These are phyloP conservation scores for Yarrowia hollandica DNA, from an alignment of 805 yeast species.

Conservation along the genomic window DNA sequence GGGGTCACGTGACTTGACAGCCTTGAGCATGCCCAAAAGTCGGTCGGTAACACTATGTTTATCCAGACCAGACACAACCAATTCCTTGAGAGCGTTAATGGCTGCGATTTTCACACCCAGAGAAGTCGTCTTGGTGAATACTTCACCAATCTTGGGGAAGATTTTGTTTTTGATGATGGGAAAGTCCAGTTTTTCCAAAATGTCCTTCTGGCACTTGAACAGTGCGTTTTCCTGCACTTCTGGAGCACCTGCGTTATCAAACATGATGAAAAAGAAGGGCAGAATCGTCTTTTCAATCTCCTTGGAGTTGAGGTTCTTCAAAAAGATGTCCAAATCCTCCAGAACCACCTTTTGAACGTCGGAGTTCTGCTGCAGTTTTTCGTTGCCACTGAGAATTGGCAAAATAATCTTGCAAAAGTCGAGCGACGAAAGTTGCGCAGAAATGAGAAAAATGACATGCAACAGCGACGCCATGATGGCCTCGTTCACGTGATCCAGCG, in stretches of 20 bases:
- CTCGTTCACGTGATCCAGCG: slow-evolving; percentile 45
- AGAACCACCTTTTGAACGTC: slow-evolving; percentile 49
- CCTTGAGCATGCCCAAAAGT: slow-evolving; percentile 72
- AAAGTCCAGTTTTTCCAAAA: slow-evolving; percentile 55
- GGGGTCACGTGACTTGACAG: slow-evolving; percentile 75
- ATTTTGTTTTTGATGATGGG: slow-evolving; percentile 70
- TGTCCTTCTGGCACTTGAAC: slow-evolving; percentile 44
- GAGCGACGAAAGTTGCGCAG: slow-evolving; percentile 42
- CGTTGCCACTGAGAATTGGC: slow-evolving; percentile 43
- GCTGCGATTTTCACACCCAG: slow-evolving; percentile 73
- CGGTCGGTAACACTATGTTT: slow-evolving; percentile 71
- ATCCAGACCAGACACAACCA: slow-evolving; percentile 55
- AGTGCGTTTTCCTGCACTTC: slow-evolving; percentile 58
- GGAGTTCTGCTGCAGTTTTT: slow-evolving; percentile 44
- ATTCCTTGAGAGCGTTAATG: slow-evolving; percentile 55
- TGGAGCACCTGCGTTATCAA: slow-evolving; percentile 38
- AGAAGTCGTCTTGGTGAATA: slow-evolving; percentile 83
- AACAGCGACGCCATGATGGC: slow-evolving; percentile 49
- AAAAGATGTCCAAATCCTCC: slow-evolving; percentile 51
- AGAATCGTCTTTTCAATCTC: slow-evolving; percentile 54
- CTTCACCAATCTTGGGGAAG: slow-evolving; percentile 68
- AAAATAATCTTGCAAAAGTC: slow-evolving; percentile 73
- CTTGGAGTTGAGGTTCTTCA: slow-evolving; percentile 51
- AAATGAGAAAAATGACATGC: slow-evolving; percentile 57
- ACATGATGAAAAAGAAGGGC: slow-evolving; percentile 45